Evolutionary conservation across 2,329 filamentous ascomycete genomes (phyloP), one percentile per base, ranked within the genome.

Genomic region (Penicillium sp.): DNA sequence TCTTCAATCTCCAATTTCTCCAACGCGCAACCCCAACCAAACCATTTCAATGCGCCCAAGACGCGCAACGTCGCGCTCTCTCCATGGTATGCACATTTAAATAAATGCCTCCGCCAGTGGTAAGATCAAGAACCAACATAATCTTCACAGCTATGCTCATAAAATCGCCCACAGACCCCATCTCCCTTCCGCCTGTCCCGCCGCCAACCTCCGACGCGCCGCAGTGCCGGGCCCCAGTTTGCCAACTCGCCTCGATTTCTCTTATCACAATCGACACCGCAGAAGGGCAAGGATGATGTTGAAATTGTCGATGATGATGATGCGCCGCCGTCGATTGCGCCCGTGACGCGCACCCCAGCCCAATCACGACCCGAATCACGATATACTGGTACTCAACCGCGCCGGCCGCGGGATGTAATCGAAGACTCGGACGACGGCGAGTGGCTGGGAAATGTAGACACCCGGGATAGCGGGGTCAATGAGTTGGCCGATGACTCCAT

Each of bases 201-300:
- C 38, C 65, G 65, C 53, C 64, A 73, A 15, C 60, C 67, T 35
- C 65, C 70, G 35, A 62, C 72, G 49, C 73, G 71, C 33, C 66
- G 68, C 45, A 69, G 51, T 49, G 65, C 68, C 40, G 68, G 72
- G 19, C 65, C 73, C 15, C 74, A 76, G 17, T 76, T 76, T 60
- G 74, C 75, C 2, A 71, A 71, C 5, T 75, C 74, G 1, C 75
- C 73, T 30, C 73, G 74, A 4, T 76, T 76, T 28, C 37, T 75
- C 9, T 59, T 76, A 8, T 76, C 74, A 0, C 73, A 74, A 47
- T 64, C 58, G 6, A 62, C 62, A 15, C 51, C 63, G 4, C 60
- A 61, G 13, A 55, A 35, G 19, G 22, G 51, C 1, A 60, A 56
- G 6, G 49, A 62, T 33, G 64, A 60, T 9, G 0, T 66, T 4